Evolutionary conservation across 192 early-diverging fungal species (phyloP).

Genomic region (Coemansia sp.): DNA sequence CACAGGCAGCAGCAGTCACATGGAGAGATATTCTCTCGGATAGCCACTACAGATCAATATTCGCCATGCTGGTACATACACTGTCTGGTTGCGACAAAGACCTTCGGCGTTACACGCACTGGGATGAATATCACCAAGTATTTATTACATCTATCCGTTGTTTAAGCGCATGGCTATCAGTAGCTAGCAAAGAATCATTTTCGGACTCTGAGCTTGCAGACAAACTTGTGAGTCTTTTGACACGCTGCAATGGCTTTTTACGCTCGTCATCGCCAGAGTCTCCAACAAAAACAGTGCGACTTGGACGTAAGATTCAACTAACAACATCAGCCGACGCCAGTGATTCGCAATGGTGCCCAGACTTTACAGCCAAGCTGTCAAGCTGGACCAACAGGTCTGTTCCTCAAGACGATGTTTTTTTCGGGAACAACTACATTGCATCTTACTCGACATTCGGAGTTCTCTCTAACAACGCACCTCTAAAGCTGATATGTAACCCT

Average conservation of each 20-base stretch:
- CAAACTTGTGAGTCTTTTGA: conserved; percentile 19
- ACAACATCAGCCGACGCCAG: conserved; percentile 13
- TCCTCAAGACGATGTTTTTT: not conserved
- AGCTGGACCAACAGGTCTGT: not conserved
- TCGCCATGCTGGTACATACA: conserved; percentile 9
- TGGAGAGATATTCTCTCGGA: conserved; percentile 15
- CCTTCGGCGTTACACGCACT: conserved; percentile 20
- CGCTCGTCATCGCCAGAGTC: not conserved
- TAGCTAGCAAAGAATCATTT: not conserved
- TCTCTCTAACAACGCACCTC: not conserved
- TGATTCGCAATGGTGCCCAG: conserved; percentile 1
- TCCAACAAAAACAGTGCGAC: not conserved
- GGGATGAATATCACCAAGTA: conserved; percentile 43
- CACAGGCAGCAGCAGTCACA: conserved; percentile 22
- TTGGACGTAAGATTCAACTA: conserved; percentile 24
- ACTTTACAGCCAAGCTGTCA: not conserved
- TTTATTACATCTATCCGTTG: conserved; percentile 47
- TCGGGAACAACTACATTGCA: conserved; percentile 1
- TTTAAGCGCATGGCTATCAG: conserved; percentile 31
- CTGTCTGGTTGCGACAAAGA: conserved; percentile 28
- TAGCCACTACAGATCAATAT: conserved; percentile 9
- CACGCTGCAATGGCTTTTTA: conserved; percentile 30
- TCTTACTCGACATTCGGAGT: conserved; percentile 8
- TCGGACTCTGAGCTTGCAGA: conserved; percentile 3
- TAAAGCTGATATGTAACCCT: not conserved